Conservation (phyloP, 2,329 filamentous ascomycete genomes). For the Aspergillaceae sp. region DNA sequence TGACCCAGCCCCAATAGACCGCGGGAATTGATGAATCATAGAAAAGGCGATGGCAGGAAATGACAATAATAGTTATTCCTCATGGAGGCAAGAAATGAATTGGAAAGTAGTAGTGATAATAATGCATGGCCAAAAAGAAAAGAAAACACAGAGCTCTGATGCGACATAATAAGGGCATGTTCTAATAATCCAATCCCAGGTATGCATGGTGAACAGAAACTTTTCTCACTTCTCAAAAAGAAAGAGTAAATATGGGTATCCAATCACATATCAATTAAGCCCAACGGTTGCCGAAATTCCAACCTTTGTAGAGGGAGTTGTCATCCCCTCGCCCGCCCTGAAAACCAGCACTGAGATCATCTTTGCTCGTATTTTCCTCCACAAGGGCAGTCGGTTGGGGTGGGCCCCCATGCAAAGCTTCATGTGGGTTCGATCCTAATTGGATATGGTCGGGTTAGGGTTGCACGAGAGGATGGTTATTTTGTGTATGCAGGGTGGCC, state of each 20-base stretch:
- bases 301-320: constrained; percentile 7
- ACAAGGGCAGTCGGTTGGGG: neutral
- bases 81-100: neutral
- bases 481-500: constrained; percentile 4
- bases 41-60: neutral
- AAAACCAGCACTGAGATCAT: neutral
- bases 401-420: neutral
- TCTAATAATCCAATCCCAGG: neutral
- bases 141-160: neutral
- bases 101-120: neutral
- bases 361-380: neutral
- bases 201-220: neutral
- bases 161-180: too few species aligned
- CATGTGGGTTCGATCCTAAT: neutral
- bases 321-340: constrained; percentile 2
- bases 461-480: neutral
- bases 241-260: constrained; percentile 5
- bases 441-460: neutral
- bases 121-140: neutral
- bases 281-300: constrained; percentile 14
- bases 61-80: neutral
- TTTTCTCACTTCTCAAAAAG: neutral
- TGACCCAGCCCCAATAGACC: constrained; percentile 1
- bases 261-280: constrained; percentile 8
- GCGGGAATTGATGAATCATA: neutral